These are phyloP conservation scores for Tolypocladium tropicale DNA, from an alignment of 2,329 filamentous ascomycete species.

Conservation along the genomic window DNA sequence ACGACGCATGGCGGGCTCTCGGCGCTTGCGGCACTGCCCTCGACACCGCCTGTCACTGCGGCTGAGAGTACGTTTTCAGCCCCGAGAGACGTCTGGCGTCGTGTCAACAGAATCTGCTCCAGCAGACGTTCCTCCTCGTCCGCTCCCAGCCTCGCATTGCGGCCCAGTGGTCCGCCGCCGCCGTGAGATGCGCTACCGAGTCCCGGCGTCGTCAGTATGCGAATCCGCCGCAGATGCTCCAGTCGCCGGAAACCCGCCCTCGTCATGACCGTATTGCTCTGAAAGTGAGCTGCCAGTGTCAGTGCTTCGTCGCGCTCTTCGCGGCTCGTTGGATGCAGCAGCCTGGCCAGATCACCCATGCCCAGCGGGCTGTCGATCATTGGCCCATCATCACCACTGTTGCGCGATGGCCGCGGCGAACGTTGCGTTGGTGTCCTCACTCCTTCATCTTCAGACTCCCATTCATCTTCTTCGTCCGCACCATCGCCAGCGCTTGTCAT, in stretches of 20 bases:
- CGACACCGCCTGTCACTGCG: conserved; percentile 41
- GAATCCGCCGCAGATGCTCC: conserved; percentile 58
- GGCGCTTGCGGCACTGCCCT: conserved; percentile 60
- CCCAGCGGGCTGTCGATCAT: conserved; percentile 53
- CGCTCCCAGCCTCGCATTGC: conserved; percentile 32
- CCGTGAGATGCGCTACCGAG: conserved; percentile 7
- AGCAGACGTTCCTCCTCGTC: conserved; percentile 52
- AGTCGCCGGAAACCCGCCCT: conserved; percentile 64
- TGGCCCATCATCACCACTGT: conserved; percentile 40
- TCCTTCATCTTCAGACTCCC: conserved; percentile 39
- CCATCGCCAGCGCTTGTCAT: conserved; percentile 28
- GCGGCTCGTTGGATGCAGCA: conserved; percentile 69
- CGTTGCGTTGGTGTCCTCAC: conserved; percentile 65
- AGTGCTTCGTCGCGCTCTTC: conserved; percentile 75
- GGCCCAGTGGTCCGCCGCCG: conserved; percentile 6
- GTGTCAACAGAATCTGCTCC: conserved; percentile 48
- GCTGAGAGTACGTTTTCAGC: conserved; percentile 27
- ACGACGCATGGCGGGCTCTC: conserved; percentile 83
- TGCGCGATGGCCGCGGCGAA: conserved; percentile 32
- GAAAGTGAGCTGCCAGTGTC: conserved; percentile 70
- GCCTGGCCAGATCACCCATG: conserved; percentile 59
- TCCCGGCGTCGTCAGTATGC: conserved; percentile 36
- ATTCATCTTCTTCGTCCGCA: conserved; percentile 28
- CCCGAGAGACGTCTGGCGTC: conserved; percentile 22
- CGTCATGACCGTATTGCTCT: conserved; percentile 64